phyloP scores from a whole-genome alignment of 768 basidiomycete species.

The Amanita polypyramis region DNA sequence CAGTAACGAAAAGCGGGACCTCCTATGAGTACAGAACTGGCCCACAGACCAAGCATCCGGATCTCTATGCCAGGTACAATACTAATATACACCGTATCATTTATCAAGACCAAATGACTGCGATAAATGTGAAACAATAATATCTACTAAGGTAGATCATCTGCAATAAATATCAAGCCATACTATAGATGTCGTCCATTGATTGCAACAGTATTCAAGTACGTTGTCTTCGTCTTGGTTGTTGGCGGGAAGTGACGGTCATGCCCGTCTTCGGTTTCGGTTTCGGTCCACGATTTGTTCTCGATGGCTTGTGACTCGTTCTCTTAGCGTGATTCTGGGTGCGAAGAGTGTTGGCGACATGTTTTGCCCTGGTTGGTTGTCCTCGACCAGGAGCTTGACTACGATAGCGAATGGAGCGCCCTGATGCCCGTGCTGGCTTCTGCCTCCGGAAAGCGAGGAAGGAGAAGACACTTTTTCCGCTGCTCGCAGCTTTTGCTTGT shows the following conservation, averaged over 20 bases:
- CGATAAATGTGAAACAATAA: background rate
- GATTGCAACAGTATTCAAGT: background rate
- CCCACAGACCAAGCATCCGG: background rate
- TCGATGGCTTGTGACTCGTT: background rate
- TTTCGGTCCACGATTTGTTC: background rate
- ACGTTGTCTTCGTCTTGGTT: background rate
- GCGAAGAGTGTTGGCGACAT: background rate
- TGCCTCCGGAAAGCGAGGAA: constrained; percentile 14
- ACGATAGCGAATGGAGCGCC: background rate
- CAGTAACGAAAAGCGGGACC: too few species aligned
- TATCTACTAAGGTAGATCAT: background rate
- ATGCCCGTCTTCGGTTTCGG: background rate
- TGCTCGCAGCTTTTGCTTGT: constrained; percentile 9
- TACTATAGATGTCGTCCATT: background rate
- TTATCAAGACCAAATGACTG: background rate
- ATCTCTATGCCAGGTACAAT: background rate
- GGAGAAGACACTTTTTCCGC: constrained; percentile 15
- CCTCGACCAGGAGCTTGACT: constrained; percentile 2
- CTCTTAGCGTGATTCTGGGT: background rate
- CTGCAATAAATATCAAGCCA: background rate
- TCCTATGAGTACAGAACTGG: too few species aligned
- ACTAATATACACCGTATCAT: background rate
- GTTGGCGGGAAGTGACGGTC: background rate
- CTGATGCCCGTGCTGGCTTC: constrained; percentile 7
- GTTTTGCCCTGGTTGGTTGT: background rate